These are phyloP conservation scores for Talaromyces sp. DNA, from an alignment of 2,329 filamentous ascomycete genomes.

Conservation along the genomic window DNA sequence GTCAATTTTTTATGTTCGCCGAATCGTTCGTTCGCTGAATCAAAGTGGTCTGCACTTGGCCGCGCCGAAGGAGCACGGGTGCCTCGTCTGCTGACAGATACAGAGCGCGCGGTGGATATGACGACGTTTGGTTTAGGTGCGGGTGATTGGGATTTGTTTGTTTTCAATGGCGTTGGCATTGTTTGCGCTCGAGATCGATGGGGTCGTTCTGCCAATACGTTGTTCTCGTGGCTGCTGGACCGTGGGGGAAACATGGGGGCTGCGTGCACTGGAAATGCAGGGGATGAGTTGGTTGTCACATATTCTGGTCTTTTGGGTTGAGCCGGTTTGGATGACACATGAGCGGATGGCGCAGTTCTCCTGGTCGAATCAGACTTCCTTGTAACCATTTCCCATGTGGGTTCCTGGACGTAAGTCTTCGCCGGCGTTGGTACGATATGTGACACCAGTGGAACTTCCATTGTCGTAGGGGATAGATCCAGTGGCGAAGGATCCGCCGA, in stretches of 20 bases:
- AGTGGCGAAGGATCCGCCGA: not conserved
- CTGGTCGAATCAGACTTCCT: constrained; percentile 6
- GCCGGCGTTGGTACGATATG: constrained; percentile 14
- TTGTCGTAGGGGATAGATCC: constrained; percentile 1
- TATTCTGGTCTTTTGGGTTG: not conserved
- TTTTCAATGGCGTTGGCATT: constrained; percentile 6
- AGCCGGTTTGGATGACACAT: not conserved
- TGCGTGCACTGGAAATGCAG: not conserved
- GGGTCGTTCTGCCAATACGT: not conserved
- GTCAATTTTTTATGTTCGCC: constrained; percentile 25
- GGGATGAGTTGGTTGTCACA: not conserved
- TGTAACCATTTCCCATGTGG: constrained; percentile 20
- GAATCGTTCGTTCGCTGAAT: constrained; percentile 5
- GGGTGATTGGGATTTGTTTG: not conserved
- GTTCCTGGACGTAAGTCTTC: constrained; percentile 14
- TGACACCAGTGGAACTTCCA: constrained; percentile 9
- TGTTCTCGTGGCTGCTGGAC: not conserved
- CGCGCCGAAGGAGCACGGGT: constrained; percentile 14
- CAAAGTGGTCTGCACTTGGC: constrained; percentile 14
- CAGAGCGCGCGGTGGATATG: constrained; percentile 34
- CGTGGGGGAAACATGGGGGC: not conserved
- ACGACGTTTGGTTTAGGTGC: constrained; percentile 19
- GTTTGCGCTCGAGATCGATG: constrained; percentile 5
- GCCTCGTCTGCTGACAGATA: constrained; percentile 26
- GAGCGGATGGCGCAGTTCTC: not conserved